These are phyloP conservation scores for Blastomyces silverae DNA, from an alignment of 2,329 filamentous ascomycete genomes.

Conservation along the genomic window DNA sequence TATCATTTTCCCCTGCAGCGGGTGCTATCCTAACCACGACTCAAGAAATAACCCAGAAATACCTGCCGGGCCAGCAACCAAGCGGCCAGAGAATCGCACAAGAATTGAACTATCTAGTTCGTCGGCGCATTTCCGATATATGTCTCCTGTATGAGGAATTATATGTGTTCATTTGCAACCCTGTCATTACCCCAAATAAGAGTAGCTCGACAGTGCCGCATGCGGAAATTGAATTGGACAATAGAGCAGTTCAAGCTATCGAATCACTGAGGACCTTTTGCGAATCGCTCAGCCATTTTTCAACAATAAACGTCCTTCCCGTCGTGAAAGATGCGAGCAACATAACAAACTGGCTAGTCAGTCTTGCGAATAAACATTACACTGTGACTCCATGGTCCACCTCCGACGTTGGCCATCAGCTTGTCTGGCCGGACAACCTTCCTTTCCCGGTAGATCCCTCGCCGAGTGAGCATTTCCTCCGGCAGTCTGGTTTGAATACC, in stretches of 20 bases:
- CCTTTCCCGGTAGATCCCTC: constrained; percentile 33
- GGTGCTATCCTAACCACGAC: constrained; percentile 66
- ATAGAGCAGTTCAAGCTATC: constrained; percentile 20
- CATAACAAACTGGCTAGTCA: constrained; percentile 51
- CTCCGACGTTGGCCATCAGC: not conserved
- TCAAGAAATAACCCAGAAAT: constrained; percentile 63
- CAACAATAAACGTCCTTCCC: constrained; percentile 14
- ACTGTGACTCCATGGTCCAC: constrained; percentile 14
- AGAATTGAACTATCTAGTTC: constrained; percentile 41
- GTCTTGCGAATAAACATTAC: constrained; percentile 46
- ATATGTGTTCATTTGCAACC: constrained; percentile 57
- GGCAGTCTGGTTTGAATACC: constrained; percentile 60
- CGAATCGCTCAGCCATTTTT: constrained; percentile 19
- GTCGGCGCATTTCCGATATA: constrained; percentile 49
- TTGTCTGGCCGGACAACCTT: not conserved
- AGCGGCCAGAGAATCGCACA: constrained; percentile 8
- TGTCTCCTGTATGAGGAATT: constrained; percentile 60
- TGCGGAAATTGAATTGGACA: constrained; percentile 15
- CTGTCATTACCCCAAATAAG: constrained; percentile 22
- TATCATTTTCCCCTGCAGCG: constrained; percentile 61
- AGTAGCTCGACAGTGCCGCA: not conserved
- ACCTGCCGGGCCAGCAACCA: constrained; percentile 55
- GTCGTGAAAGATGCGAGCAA: constrained; percentile 33
- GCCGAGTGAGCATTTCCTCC: constrained; percentile 60
- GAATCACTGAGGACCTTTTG: constrained; percentile 27